phyloP scores from a whole-genome alignment of 495 filamentous ascomycete genomes.

The Neurospora sp. region DNA sequence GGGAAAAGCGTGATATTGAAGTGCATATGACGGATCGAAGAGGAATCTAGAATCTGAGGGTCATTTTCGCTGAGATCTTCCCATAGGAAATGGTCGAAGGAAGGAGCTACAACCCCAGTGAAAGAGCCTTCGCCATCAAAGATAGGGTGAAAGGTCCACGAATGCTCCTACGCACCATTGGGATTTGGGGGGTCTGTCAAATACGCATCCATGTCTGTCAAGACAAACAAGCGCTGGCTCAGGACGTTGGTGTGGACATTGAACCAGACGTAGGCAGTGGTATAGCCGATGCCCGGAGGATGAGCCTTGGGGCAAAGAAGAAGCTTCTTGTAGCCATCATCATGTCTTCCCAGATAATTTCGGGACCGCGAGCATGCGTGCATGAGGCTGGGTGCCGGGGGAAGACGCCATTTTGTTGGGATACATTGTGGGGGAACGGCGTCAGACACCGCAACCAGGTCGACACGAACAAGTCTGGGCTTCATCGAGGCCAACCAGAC shows the following conservation, averaged over 20 bases:
- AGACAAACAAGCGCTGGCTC: neutral
- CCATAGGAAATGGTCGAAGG: neutral
- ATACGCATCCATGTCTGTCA: neutral
- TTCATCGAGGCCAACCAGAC: no score
- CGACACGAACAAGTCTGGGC: no score
- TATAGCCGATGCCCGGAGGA: neutral
- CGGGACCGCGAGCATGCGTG: neutral
- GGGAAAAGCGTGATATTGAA: neutral
- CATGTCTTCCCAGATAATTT: neutral
- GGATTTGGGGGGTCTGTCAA: neutral
- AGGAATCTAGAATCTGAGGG: neutral
- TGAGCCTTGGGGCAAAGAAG: neutral
- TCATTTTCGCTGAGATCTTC: neutral
- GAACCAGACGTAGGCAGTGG: neutral
- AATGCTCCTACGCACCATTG: neutral
- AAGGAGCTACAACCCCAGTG: neutral
- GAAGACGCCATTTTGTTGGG: no score
- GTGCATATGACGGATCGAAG: neutral
- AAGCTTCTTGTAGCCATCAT: neutral
- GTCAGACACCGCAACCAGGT: no score
- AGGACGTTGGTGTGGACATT: neutral
- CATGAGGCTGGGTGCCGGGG: no score
- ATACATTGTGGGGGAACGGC: no score
- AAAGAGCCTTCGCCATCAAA: neutral
- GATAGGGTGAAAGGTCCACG: neutral